phyloP scores from a whole-genome alignment of 2,329 filamentous ascomycete genomes.

The Geoglossum cookeanum region DNA sequence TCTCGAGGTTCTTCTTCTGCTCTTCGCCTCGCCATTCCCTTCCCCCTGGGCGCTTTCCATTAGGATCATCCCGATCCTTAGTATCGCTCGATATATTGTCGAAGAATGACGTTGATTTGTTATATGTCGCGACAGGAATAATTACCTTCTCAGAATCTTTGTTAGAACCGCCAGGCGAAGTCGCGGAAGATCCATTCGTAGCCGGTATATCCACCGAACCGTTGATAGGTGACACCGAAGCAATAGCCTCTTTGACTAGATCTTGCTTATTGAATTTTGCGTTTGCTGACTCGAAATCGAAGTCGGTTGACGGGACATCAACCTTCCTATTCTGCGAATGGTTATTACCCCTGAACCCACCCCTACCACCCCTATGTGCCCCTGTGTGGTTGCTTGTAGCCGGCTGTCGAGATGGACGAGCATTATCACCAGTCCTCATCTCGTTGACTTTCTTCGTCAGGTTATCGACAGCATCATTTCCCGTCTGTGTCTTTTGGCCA shows the following conservation, averaged over 20 bases:
- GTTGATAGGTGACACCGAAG: slow-evolving; percentile 48
- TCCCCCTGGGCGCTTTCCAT: slow-evolving; percentile 47
- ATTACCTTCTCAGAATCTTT: slow-evolving; percentile 26
- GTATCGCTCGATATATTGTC: slow-evolving; percentile 95
- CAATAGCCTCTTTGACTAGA: slow-evolving; percentile 72
- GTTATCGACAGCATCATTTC: slow-evolving; percentile 20
- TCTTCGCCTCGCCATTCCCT: slow-evolving; percentile 84
- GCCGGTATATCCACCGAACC: slow-evolving; percentile 19
- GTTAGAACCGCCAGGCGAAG: slow-evolving; percentile 19
- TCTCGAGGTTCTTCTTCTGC: slow-evolving; percentile 90
- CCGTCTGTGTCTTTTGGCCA: slow-evolving; percentile 12
- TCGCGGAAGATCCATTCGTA: slow-evolving; percentile 21
- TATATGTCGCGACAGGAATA: slow-evolving; percentile 36
- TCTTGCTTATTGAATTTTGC: slow-evolving; percentile 82
- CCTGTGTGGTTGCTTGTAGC: slow-evolving; percentile 14
- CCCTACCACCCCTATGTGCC: slow-evolving; percentile 19
- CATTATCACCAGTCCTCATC: slow-evolving; percentile 23
- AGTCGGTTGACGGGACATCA: slow-evolving; percentile 78
- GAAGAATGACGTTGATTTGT: slow-evolving; percentile 83
- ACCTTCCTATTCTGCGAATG: slow-evolving; percentile 42
- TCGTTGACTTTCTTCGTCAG: slow-evolving; percentile 27
- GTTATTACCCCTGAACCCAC: slow-evolving; percentile 5
- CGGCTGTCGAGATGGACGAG: slow-evolving; percentile 21
- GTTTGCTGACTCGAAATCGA: slow-evolving; percentile 74
- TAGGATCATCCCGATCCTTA: slow-evolving; percentile 65